Evolutionary conservation across 148 eudicot genomes (phyloP).

Genomic region (Pharnaceum exiguum): DNA sequence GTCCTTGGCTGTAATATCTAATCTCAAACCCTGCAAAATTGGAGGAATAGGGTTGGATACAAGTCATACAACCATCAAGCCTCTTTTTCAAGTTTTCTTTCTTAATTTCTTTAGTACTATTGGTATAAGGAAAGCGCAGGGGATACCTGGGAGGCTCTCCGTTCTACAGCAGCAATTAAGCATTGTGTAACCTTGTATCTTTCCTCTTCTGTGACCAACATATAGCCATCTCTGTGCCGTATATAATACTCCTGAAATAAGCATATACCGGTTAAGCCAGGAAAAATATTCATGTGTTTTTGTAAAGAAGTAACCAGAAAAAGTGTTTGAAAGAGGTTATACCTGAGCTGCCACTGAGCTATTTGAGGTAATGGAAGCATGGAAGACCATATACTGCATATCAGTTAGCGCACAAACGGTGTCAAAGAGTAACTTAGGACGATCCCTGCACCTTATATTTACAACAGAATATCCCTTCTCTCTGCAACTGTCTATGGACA

Average conservation of each 20-base stretch:
- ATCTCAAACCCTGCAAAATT: slow-evolving; percentile 53
- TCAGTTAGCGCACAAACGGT: slow-evolving; percentile 78
- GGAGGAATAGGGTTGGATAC: background rate
- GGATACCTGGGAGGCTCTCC: slow-evolving; percentile 70
- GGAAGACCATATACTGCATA: slow-evolving; percentile 72
- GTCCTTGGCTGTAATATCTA: slow-evolving; percentile 57
- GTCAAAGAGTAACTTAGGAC: slow-evolving; percentile 80
- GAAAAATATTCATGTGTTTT: background rate
- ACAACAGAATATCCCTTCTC: slow-evolving; percentile 67
- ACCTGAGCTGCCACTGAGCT: slow-evolving; percentile 65
- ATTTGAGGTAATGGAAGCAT: slow-evolving; percentile 61
- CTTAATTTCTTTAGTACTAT: no score
- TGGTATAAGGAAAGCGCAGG: background rate
- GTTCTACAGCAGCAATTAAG: slow-evolving; percentile 69
- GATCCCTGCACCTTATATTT: slow-evolving; percentile 55
- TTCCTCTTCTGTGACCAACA: slow-evolving; percentile 46
- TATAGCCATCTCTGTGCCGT: slow-evolving; percentile 55
- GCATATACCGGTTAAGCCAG: background rate
- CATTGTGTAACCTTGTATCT: slow-evolving; percentile 48
- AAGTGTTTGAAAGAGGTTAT: background rate
- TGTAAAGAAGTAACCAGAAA: no score
- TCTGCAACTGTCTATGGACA: slow-evolving; percentile 51
- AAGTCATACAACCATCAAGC: background rate
- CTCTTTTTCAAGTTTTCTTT: no score
- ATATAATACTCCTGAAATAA: slow-evolving; percentile 70